These are phyloP conservation scores for Termitomyces titanicus DNA, from an alignment of 768 basidiomycete species.

Conservation along the genomic window DNA sequence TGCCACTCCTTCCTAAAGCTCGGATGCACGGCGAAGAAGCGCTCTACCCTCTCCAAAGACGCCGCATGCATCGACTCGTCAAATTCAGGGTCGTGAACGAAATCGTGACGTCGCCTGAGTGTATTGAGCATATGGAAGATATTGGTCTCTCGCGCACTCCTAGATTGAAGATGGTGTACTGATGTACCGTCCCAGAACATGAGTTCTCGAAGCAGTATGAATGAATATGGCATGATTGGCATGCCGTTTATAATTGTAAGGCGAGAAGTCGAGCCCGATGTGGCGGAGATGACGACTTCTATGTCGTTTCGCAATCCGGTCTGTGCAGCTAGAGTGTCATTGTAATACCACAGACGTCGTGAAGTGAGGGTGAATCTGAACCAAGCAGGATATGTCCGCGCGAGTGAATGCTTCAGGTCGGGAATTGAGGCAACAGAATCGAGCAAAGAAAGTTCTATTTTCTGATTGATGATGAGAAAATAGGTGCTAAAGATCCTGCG, in stretches of 20 bases:
- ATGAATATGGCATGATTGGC: constrained; percentile 11
- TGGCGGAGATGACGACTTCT: neutral
- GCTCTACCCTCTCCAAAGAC: neutral
- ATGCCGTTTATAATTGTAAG: neutral
- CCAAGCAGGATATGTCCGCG: neutral
- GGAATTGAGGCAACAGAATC: neutral
- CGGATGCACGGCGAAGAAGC: constrained; percentile 6
- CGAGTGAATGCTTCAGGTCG: constrained; percentile 6
- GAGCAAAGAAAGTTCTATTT: neutral
- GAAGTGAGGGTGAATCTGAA: neutral
- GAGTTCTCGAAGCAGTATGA: constrained; percentile 12
- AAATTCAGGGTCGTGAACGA: constrained; percentile 6
- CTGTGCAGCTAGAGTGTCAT: neutral
- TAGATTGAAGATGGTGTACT: neutral
- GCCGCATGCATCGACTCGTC: constrained; percentile 7
- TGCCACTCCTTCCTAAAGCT: constrained; percentile 11
- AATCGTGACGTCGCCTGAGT: neutral
- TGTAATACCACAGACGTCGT: neutral
- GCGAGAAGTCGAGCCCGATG: neutral
- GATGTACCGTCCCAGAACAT: constrained; percentile 9
- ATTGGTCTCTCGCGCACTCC: neutral
- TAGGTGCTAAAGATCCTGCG: neutral
- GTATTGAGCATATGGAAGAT: constrained; percentile 9
- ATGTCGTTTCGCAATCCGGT: neutral
- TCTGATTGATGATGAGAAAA: neutral